A percentile compares a stretch with the other conserved stretches of the same genome.
Conservation (phyloP, 164 flowering plant genomes). For the Vitis amurensis region DNA sequence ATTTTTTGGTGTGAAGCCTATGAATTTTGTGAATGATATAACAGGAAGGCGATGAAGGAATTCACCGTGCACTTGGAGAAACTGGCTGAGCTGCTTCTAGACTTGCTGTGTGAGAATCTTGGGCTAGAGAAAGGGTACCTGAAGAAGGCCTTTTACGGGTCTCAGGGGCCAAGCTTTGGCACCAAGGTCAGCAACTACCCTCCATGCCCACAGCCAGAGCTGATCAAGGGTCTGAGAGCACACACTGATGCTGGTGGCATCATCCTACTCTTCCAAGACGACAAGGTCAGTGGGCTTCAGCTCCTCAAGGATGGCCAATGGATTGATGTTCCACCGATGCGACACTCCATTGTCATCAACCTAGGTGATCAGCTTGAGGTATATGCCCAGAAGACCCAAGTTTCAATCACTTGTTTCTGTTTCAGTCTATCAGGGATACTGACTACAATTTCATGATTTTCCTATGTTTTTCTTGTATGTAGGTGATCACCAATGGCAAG, state of each 20-base stretch:
- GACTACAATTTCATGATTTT: neutral
- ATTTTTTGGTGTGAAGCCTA: too few species aligned
- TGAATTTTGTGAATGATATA: neutral
- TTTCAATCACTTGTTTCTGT: too few species aligned
- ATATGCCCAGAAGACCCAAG: neutral
- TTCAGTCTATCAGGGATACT: too few species aligned
- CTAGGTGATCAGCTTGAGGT: constrained; percentile 95
- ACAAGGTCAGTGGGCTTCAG: constrained; percentile 85
- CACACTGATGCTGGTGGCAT: constrained; percentile 98
- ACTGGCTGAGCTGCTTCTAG: constrained; percentile 69
- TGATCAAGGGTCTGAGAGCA: constrained; percentile 82
- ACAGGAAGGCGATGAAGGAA: constrained; percentile 72
- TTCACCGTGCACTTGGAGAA: constrained; percentile 63
- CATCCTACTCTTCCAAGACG: constrained; percentile 86
- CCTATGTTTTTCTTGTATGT: neutral
- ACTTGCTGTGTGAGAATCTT: constrained; percentile 82
- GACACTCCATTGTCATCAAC: constrained; percentile 91
- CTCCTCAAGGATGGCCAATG: constrained; percentile 86
- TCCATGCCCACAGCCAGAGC: constrained; percentile 87
- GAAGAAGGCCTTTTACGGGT: constrained; percentile 68
- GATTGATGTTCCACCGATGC: constrained; percentile 92
- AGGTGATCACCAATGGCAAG: constrained; percentile 92
- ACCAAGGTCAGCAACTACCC: constrained; percentile 95
- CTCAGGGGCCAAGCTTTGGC: constrained; percentile 80
- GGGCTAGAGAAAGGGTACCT: constrained; percentile 80